Evolutionary conservation across 345 rosid species (phyloP).

Genomic region (Tarenaya hassleriana): DNA sequence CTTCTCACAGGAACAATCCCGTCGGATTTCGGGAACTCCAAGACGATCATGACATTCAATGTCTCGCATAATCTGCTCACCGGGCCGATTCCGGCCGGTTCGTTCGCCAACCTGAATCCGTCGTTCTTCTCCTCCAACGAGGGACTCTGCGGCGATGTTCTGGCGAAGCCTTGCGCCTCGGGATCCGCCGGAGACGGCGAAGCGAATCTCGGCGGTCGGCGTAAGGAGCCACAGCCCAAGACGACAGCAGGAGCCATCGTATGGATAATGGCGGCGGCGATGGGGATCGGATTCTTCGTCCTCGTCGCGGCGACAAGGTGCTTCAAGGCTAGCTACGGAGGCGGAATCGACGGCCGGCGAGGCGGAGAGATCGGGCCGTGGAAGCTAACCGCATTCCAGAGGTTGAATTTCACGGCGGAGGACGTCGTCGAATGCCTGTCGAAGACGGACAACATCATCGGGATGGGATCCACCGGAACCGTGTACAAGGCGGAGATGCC

Average conservation of each 20-base stretch:
- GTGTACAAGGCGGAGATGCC: constrained; percentile 95
- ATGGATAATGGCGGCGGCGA: constrained; percentile 90
- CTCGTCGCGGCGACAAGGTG: constrained; percentile 72
- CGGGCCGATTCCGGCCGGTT: constrained; percentile 72
- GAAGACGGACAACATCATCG: constrained; percentile 65
- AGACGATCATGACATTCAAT: constrained; percentile 70
- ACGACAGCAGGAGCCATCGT: constrained; percentile 76
- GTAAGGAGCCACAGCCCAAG: constrained; percentile 48
- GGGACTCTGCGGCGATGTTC: constrained; percentile 64
- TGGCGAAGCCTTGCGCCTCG: constrained; percentile 51
- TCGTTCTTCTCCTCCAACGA: constrained; percentile 72
- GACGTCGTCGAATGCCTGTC: constrained; percentile 76
- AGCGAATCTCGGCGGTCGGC: constrained; percentile 24
- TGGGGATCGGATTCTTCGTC: constrained; percentile 66
- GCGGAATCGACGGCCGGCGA: constrained; percentile 25
- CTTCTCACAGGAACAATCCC: constrained; percentile 80
- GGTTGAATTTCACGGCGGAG: constrained; percentile 82
- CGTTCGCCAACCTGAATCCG: constrained; percentile 65
- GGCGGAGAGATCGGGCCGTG: constrained; percentile 68
- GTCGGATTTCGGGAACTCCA: constrained; percentile 66
- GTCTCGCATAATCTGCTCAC: constrained; percentile 65
- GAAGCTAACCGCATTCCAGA: constrained; percentile 88
- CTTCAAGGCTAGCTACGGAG: constrained; percentile 47
- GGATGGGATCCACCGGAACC: constrained; percentile 94
- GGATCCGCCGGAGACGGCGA: constrained; percentile 29